Evolutionary conservation across 2,329 filamentous ascomycete genomes (phyloP).

Genomic region (Sarocladiaceae sp.): DNA sequence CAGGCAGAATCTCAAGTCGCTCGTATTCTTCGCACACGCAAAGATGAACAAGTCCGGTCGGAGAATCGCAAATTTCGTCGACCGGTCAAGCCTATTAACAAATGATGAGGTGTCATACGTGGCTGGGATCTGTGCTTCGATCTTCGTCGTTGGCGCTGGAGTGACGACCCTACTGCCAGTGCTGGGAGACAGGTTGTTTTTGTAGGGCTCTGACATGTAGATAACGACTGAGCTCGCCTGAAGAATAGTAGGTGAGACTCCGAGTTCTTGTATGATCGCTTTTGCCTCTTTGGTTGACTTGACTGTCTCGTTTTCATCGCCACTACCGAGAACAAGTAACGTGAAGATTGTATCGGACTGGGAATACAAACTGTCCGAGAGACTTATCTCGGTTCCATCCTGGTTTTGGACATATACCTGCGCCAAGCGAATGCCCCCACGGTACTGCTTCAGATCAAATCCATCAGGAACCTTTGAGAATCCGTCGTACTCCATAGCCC

Average conservation of each 20-base stretch:
- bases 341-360: not conserved
- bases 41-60: constrained; percentile 20
- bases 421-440: not conserved
- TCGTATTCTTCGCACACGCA: constrained; percentile 11
- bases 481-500: not conserved
- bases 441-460: not conserved
- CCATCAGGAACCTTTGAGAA: not conserved
- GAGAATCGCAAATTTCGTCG: constrained; percentile 18
- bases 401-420: not conserved
- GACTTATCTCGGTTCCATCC: not conserved
- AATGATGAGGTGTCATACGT: not conserved
- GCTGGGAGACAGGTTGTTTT: not conserved
- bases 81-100: not conserved
- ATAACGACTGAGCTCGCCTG: not conserved
- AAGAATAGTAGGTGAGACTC: not conserved
- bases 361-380: not conserved
- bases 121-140: not conserved
- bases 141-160: not conserved
- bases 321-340: not conserved
- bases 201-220: not conserved
- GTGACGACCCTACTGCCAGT: not conserved
- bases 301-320: not conserved
- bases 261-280: not conserved
- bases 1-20: no score
- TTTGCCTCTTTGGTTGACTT: not conserved